Conservation (phyloP, 352 stramenopile species). For the Phytophthora hybrid region DNA sequence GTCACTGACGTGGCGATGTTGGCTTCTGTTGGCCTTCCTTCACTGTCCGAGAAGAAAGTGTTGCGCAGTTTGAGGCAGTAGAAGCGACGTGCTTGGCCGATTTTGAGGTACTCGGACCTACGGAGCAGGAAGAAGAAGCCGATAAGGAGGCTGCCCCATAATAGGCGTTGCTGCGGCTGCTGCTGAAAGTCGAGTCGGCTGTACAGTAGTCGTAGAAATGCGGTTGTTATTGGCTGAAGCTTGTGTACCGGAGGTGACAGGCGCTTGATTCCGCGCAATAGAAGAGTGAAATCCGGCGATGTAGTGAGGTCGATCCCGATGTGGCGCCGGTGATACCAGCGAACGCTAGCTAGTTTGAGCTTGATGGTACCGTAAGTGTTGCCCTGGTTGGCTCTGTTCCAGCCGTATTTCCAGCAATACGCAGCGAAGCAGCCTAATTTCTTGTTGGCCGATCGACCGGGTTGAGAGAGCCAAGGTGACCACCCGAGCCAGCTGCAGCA, state of each 20-base stretch:
- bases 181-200: not conserved
- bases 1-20: conserved; percentile 12
- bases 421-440: conserved; percentile 23
- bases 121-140: conserved; percentile 41
- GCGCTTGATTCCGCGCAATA: conserved; percentile 33
- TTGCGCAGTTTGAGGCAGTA: conserved; percentile 27
- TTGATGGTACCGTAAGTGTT: conserved; percentile 32
- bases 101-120: conserved; percentile 28
- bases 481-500: conserved; percentile 4
- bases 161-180: conserved; percentile 18
- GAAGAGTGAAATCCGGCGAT: conserved; percentile 13
- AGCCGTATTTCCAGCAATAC: conserved; percentile 30
- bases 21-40: not conserved
- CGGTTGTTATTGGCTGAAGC: conserved; percentile 33
- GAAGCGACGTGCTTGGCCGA: not conserved
- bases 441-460: conserved; percentile 4
- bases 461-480: conserved; percentile 12
- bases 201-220: conserved; percentile 28
- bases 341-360: conserved; percentile 26
- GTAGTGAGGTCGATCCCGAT: conserved; percentile 11
- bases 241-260: conserved; percentile 31
- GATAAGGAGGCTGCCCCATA: conserved; percentile 38
- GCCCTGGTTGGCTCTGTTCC: conserved; percentile 8
- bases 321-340: conserved; percentile 31
- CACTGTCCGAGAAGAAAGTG: conserved; percentile 17